Conservation (phyloP, 2,329 filamentous ascomycete genomes). For the Lasiodiplodia sp. region DNA sequence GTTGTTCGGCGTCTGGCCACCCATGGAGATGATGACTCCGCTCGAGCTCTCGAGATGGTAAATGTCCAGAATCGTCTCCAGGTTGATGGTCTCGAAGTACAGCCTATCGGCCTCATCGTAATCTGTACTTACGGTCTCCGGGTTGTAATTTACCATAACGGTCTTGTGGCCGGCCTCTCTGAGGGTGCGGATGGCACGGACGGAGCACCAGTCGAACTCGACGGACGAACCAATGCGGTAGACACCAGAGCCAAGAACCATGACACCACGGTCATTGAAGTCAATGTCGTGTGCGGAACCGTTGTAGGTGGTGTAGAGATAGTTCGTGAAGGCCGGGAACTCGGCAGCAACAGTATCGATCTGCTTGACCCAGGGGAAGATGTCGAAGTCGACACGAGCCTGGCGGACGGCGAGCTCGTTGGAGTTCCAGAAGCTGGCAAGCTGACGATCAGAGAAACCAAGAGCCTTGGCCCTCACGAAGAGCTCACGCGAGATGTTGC, state of each 20-base stretch:
- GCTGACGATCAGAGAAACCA: constrained; percentile 91
- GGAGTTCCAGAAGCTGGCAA: constrained; percentile 92
- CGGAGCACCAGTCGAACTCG: constrained; percentile 99
- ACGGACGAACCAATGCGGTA: constrained; percentile 98
- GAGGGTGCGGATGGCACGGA: constrained; percentile 89
- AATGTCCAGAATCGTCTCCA: constrained; percentile 91
- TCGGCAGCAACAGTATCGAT: constrained; percentile 98
- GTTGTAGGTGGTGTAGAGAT: constrained; percentile 96
- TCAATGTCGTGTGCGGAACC: constrained; percentile 81
- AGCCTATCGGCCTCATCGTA: constrained; percentile 93
- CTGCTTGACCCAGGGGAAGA: constrained; percentile 92
- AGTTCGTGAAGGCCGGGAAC: constrained; percentile 94
- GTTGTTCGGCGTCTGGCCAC: constrained; percentile 97
- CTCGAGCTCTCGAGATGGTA: constrained; percentile 84
- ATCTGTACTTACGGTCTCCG: constrained; percentile 88
- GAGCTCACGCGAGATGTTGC: constrained; percentile 68
- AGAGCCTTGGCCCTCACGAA: constrained; percentile 89
- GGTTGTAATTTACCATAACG: constrained; percentile 90
- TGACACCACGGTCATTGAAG: constrained; percentile 90
- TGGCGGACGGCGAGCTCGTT: constrained; percentile 91
- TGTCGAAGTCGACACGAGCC: constrained; percentile 82
- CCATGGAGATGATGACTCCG: constrained; percentile 93
- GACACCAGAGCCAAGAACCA: constrained; percentile 95
- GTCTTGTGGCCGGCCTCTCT: constrained; percentile 87
- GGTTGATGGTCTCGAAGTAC: constrained; percentile 94